Conservation (phyloP, 306 rosid species). For the Fragaria vesca region DNA sequence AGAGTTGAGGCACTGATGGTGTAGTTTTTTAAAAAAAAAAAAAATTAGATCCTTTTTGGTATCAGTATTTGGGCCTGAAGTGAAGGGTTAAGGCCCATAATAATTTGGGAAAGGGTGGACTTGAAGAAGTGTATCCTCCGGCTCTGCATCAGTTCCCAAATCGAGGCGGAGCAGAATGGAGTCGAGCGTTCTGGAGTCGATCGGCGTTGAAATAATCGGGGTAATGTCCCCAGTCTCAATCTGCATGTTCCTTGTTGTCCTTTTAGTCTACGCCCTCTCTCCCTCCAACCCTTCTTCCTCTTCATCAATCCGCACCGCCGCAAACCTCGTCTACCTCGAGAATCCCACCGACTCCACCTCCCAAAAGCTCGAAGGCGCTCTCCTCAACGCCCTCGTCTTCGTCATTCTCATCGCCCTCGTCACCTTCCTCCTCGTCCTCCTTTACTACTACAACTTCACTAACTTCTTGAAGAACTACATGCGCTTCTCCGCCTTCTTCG, state of each 20-base stretch:
- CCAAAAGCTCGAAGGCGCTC: conserved; percentile 84
- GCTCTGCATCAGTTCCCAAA: too few relatives aligned
- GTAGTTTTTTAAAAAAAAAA: too few relatives aligned
- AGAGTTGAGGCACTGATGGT: too few relatives aligned
- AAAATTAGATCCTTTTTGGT: too few relatives aligned
- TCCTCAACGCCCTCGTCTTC: conserved; percentile 85
- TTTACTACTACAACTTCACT: conserved; percentile 88
- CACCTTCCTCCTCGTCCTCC: conserved; percentile 74
- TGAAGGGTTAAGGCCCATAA: too few relatives aligned
- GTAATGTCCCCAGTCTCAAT: conserved; percentile 95
- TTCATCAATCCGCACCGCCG: conserved; percentile 62
- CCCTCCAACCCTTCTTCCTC: conserved; percentile 43
- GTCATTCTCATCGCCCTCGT: conserved; percentile 66
- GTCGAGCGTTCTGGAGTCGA: conserved; percentile 70
- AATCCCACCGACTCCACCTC: conserved; percentile 66
- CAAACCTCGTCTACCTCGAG: conserved; percentile 85
- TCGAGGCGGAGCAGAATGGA: conserved; percentile 42
- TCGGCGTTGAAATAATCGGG: conserved; percentile 85
- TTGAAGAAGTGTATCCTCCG: too few relatives aligned
- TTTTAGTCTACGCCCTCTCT: conserved; percentile 76
- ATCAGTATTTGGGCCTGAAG: too few relatives aligned
- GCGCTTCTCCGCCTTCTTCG: conserved; percentile 91
- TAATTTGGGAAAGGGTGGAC: too few relatives aligned
- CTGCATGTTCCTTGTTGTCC: conserved; percentile 88
- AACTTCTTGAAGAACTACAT: conserved; percentile 76